phyloP scores from a whole-genome alignment of 2,329 filamentous ascomycete genomes.

The Cladosporium colombiae region DNA sequence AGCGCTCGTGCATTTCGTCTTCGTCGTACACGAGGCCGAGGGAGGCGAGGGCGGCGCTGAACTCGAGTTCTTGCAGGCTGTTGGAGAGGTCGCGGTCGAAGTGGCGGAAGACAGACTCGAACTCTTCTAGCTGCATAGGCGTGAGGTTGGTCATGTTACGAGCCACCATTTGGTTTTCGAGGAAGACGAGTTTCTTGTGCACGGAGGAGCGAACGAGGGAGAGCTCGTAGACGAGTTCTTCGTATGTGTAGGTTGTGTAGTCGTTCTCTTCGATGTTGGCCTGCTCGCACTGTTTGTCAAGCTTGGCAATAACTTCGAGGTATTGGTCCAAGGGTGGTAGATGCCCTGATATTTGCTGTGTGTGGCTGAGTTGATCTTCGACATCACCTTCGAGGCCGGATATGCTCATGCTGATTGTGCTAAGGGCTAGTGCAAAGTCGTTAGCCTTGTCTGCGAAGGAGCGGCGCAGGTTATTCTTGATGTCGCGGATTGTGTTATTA shows the following conservation, averaged over 20 bases:
- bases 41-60: constrained; percentile 92
- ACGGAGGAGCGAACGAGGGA: constrained; percentile 88
- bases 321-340: constrained; percentile 88
- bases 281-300: constrained; percentile 88
- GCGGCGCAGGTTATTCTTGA: constrained; percentile 90
- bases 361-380: constrained; percentile 89
- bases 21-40: constrained; percentile 95
- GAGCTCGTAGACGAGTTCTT: constrained; percentile 92
- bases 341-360: constrained; percentile 80
- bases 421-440: constrained; percentile 92
- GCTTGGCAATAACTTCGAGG: constrained; percentile 78
- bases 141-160: constrained; percentile 98
- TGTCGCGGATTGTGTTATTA: constrained; percentile 97
- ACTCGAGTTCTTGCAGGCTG: constrained; percentile 87
- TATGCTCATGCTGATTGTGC: constrained; percentile 91
- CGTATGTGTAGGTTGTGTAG: constrained; percentile 98
- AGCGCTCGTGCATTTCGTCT: constrained; percentile 96
- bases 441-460: constrained; percentile 98
- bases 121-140: constrained; percentile 96
- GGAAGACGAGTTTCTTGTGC: constrained; percentile 91
- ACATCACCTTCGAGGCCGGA: constrained; percentile 97
- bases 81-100: constrained; percentile 95
- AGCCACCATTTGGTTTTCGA: constrained; percentile 98
- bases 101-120: constrained; percentile 96
- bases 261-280: constrained; percentile 99